Conservation (phyloP, 2,329 filamentous ascomycete species). For the Hypoxylon sp. region DNA sequence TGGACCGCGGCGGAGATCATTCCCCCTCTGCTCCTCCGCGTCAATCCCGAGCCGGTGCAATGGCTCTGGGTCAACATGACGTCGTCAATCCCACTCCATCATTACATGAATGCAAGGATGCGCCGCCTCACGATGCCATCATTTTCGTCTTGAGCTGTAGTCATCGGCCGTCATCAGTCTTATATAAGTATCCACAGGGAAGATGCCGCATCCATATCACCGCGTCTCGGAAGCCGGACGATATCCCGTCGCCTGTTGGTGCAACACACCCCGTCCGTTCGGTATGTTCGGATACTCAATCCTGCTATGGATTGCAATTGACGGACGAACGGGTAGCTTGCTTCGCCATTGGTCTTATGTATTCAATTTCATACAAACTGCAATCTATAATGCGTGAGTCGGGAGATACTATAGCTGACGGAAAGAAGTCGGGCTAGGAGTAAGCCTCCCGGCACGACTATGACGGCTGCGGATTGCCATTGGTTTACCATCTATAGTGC, state of each 20-base stretch:
- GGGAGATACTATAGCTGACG: slow-evolving; percentile 12
- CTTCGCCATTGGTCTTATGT: background rate
- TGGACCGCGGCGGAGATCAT: slow-evolving; percentile 6
- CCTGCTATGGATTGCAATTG: slow-evolving; percentile 7
- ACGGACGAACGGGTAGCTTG: slow-evolving; percentile 11
- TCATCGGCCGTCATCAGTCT: slow-evolving; percentile 9
- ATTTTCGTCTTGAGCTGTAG: slow-evolving; percentile 3
- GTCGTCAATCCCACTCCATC: slow-evolving; percentile 27
- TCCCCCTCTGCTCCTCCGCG: background rate
- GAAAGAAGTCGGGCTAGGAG: slow-evolving; percentile 10
- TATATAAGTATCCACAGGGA: background rate
- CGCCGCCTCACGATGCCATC: slow-evolving; percentile 21
- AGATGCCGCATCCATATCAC: slow-evolving; percentile 12
- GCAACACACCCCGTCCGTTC: slow-evolving; percentile 11
- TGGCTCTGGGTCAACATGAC: slow-evolving; percentile 36
- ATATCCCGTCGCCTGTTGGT: slow-evolving; percentile 20
- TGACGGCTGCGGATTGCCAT: slow-evolving; percentile 13
- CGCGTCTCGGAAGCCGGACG: slow-evolving; percentile 14
- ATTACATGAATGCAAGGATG: slow-evolving; percentile 28
- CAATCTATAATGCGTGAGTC: background rate
- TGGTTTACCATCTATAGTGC: slow-evolving; percentile 10
- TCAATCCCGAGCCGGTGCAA: slow-evolving; percentile 25
- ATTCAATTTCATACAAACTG: background rate
- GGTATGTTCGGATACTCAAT: background rate
- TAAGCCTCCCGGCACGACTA: slow-evolving; percentile 12